A percentile compares a stretch with the other conserved stretches of the same genome.
phyloP scores from a whole-genome alignment of 2,329 filamentous ascomycete genomes.

The Lizonia empirigonia region DNA sequence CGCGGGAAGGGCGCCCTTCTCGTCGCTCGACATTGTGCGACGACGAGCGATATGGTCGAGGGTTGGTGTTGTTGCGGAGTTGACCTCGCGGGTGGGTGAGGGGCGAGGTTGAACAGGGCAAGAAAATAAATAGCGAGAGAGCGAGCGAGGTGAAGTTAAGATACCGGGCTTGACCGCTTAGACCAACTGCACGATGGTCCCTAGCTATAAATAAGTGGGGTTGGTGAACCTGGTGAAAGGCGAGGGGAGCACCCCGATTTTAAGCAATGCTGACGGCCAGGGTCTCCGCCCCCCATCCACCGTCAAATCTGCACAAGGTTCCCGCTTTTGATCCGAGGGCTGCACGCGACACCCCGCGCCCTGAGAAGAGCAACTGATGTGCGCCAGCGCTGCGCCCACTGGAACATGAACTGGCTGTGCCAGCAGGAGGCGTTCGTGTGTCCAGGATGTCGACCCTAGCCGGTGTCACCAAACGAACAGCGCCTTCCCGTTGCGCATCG shows the following conservation, averaged over 20 bases:
- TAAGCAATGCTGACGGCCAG: constrained; percentile 6
- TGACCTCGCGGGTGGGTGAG: constrained; percentile 4
- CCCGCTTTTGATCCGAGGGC: constrained; percentile 14
- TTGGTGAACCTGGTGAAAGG: constrained; percentile 6
- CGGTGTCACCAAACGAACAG: neutral
- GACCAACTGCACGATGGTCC: constrained; percentile 13
- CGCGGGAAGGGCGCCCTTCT: constrained; percentile 26
- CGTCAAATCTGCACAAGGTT: constrained; percentile 19
- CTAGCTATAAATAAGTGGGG: constrained; percentile 14
- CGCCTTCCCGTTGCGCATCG: constrained; percentile 8
- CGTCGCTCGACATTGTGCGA: constrained; percentile 34
- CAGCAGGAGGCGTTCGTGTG: neutral
- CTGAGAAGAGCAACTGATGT: constrained; percentile 14
- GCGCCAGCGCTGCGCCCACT: constrained; percentile 11
- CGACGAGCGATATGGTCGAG: constrained; percentile 1
- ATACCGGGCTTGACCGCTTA: constrained; percentile 13
- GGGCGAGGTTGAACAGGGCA: constrained; percentile 5
- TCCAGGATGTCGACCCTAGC: neutral
- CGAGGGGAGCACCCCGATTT: constrained; percentile 2
- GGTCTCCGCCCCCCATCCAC: constrained; percentile 15
- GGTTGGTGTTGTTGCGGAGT: constrained; percentile 3
- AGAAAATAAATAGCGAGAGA: constrained; percentile 3
- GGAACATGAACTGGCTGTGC: constrained; percentile 8
- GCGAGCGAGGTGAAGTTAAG: constrained; percentile 13
- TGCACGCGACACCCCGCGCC: constrained; percentile 41